Conservation (phyloP, 2,329 filamentous ascomycete genomes). For the Colletotrichum theobromicola region DNA sequence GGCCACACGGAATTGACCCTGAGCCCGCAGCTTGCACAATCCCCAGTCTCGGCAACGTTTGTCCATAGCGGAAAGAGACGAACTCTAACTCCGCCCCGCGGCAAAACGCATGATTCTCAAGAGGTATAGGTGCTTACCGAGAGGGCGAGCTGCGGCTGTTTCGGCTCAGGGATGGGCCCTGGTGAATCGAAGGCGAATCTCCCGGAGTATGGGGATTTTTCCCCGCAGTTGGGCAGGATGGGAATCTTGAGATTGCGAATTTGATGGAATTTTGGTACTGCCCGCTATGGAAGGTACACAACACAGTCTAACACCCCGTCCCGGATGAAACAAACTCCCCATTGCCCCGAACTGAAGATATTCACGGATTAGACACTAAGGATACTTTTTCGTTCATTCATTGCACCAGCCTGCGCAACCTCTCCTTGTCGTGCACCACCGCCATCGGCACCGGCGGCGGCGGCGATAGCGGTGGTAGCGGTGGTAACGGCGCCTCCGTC, state of each 20-base stretch:
- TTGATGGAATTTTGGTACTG: neutral
- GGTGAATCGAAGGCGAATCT: neutral
- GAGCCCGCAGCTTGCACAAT: neutral
- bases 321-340: neutral
- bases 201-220: neutral
- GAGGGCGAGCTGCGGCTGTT: neutral
- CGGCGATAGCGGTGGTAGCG: neutral
- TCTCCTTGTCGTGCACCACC: slow-evolving; percentile 14
- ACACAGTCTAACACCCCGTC: neutral
- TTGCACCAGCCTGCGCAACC: neutral
- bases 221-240: neutral
- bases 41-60: neutral
- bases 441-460: neutral
- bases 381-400: neutral
- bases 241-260: neutral
- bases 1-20: neutral
- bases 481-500: slow-evolving; percentile 1
- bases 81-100: neutral
- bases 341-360: neutral
- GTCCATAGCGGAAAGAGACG: neutral
- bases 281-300: neutral
- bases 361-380: neutral
- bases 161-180: neutral
- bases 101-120: neutral
- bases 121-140: neutral